Evolutionary conservation across 345 rosid genomes (phyloP).

Genomic region (Murraya paniculata): DNA sequence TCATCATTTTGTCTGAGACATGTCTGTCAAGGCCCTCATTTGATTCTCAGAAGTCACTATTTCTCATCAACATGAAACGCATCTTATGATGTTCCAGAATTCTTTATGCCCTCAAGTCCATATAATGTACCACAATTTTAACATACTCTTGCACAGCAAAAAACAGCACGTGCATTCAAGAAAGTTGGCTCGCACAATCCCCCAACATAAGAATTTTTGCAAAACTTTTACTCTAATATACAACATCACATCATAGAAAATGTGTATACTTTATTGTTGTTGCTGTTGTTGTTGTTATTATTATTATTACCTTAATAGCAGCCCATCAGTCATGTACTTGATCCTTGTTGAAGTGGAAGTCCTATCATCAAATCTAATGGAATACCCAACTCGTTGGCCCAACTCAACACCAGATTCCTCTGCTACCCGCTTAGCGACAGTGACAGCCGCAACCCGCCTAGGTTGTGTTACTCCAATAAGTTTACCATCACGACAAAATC

Average conservation of each 20-base stretch:
- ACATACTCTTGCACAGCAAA: background rate
- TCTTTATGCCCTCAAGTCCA: background rate
- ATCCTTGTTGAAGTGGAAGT: slow-evolving; percentile 70
- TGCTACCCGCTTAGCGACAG: slow-evolving; percentile 82
- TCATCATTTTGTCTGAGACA: background rate
- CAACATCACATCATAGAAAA: background rate
- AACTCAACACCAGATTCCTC: slow-evolving; percentile 77
- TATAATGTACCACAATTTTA: background rate
- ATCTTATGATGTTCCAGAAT: background rate
- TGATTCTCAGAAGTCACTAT: background rate
- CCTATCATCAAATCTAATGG: slow-evolving; percentile 74
- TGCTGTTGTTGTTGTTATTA: too few relatives aligned
- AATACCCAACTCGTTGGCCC: slow-evolving; percentile 85
- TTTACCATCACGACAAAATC: slow-evolving; percentile 74
- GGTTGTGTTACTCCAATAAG: slow-evolving; percentile 83
- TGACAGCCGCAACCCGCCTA: slow-evolving; percentile 89
- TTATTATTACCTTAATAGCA: slow-evolving; percentile 58
- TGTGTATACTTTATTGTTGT: background rate
- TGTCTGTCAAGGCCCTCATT: background rate
- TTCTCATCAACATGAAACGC: background rate
- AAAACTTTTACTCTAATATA: background rate
- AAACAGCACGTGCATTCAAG: background rate
- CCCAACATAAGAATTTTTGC: background rate
- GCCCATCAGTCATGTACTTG: slow-evolving; percentile 93
- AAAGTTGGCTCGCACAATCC: background rate